phyloP scores from a whole-genome alignment of 1,284 basidiomycete genomes.

The Irpex sp. region DNA sequence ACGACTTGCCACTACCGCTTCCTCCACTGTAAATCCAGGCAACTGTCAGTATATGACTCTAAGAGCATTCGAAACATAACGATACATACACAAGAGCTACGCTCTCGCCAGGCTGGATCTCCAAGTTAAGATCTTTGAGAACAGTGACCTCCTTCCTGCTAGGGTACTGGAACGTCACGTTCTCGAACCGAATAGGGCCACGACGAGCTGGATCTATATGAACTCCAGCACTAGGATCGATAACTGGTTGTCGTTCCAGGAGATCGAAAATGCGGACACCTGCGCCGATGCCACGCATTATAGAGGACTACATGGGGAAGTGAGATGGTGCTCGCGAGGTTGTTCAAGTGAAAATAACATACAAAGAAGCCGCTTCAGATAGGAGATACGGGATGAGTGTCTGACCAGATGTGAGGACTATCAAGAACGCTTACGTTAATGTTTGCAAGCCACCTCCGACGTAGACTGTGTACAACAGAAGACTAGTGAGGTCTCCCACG shows the following conservation, averaged over 20 bases:
- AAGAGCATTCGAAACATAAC: not conserved
- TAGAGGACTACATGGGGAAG: slow-evolving; percentile 54
- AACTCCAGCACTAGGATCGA: slow-evolving; percentile 63
- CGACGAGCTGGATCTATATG: slow-evolving; percentile 50
- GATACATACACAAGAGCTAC: slow-evolving; percentile 84
- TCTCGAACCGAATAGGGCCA: slow-evolving; percentile 75
- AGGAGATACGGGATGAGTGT: not conserved
- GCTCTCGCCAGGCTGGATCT: slow-evolving; percentile 79
- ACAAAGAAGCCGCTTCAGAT: slow-evolving; percentile 36
- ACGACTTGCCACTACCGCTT: slow-evolving; percentile 91
- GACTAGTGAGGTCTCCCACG: slow-evolving; percentile 86
- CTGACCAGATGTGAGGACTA: not conserved
- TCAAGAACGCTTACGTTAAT: slow-evolving; percentile 58
- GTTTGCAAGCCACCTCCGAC: slow-evolving; percentile 79
- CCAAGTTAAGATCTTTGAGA: slow-evolving; percentile 75
- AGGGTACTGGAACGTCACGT: slow-evolving; percentile 85
- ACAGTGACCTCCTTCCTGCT: slow-evolving; percentile 76
- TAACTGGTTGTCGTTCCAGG: slow-evolving; percentile 75
- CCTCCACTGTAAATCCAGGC: slow-evolving; percentile 47
- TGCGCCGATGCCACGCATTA: slow-evolving; percentile 91
- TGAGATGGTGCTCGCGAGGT: not conserved
- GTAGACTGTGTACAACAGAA: slow-evolving; percentile 92
- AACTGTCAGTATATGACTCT: not conserved
- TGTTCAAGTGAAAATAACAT: slow-evolving; percentile 17
- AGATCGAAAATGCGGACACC: slow-evolving; percentile 92